Conservation (phyloP, 2,329 filamentous ascomycete genomes). For the Thermoascus crustaceus region DNA sequence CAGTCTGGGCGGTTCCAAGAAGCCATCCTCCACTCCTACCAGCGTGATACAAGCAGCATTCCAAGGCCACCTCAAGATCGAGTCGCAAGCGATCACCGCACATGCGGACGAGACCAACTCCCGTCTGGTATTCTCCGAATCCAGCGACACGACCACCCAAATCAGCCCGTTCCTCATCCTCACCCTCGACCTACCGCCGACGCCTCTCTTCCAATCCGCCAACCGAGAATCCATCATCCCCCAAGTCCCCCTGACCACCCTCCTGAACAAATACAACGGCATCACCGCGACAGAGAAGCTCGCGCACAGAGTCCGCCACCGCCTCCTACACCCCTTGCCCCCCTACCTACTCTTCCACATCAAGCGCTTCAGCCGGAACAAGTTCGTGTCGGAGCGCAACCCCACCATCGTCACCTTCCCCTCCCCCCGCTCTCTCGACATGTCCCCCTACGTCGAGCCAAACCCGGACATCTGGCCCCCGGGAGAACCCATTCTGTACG, state of each 20-base stretch:
- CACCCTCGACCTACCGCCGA: conserved; percentile 83
- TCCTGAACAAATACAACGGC: conserved; percentile 91
- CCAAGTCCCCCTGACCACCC: conserved; percentile 60
- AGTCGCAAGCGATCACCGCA: conserved; percentile 88
- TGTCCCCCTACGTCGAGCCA: conserved; percentile 85
- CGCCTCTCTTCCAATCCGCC: conserved; percentile 93
- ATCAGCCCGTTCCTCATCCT: conserved; percentile 78
- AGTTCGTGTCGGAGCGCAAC: conserved; percentile 92
- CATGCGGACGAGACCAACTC: conserved; percentile 74
- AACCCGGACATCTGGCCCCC: conserved; percentile 62
- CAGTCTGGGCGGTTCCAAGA: conserved; percentile 81
- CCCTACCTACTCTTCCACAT: conserved; percentile 90
- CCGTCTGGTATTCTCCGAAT: conserved; percentile 85
- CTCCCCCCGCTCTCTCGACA: conserved; percentile 70
- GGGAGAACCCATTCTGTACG: conserved; percentile 84
- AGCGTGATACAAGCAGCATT: conserved; percentile 89
- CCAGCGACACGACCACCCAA: conserved; percentile 69
- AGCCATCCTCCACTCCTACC: conserved; percentile 55
- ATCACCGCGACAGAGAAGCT: conserved; percentile 78
- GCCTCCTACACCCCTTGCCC: conserved; percentile 80
- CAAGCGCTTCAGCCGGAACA: conserved; percentile 94
- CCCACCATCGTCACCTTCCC: conserved; percentile 98
- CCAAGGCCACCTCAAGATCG: conserved; percentile 83
- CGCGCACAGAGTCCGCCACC: conserved; percentile 79
- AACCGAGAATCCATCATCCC: conserved; percentile 94